phyloP scores from a whole-genome alignment of 257 asterid genomes.

The Ophiorrhiza pumila region DNA sequence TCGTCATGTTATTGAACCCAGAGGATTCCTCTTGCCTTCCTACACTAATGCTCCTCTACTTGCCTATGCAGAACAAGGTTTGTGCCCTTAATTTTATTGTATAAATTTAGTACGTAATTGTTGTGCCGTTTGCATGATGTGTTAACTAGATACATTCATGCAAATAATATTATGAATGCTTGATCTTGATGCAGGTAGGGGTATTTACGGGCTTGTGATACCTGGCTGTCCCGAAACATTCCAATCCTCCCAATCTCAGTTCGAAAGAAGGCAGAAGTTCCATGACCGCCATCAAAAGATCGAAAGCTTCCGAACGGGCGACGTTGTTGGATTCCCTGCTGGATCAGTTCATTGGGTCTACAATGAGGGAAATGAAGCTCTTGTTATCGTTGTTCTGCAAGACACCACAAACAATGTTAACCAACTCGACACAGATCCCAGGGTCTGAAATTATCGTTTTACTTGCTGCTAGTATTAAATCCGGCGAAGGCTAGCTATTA shows the following conservation, averaged over 20 bases:
- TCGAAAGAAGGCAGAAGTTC: slow-evolving; percentile 27
- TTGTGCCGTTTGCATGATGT: too few species aligned
- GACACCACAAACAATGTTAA: slow-evolving; percentile 42
- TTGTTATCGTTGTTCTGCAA: slow-evolving; percentile 37
- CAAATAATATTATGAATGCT: not conserved
- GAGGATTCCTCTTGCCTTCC: slow-evolving; percentile 44
- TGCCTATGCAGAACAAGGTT: slow-evolving; percentile 49
- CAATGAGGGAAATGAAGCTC: slow-evolving; percentile 52
- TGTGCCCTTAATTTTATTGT: not conserved
- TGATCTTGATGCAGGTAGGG: slow-evolving; percentile 42
- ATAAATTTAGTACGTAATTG: not conserved
- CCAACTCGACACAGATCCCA: slow-evolving; percentile 56
- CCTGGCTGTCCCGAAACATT: slow-evolving; percentile 76
- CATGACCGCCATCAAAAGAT: slow-evolving; percentile 51
- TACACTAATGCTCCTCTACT: slow-evolving; percentile 53
- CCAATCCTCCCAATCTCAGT: slow-evolving; percentile 40
- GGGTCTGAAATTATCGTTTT: slow-evolving; percentile 28
- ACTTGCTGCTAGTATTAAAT: not conserved
- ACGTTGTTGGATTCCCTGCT: slow-evolving; percentile 44
- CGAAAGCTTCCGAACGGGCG: slow-evolving; percentile 39
- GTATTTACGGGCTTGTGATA: slow-evolving; percentile 33
- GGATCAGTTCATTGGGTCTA: slow-evolving; percentile 67
- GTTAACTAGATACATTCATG: too few species aligned
- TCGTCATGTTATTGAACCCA: slow-evolving; percentile 39
- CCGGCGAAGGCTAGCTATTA: too few species aligned